Evolutionary conservation across 768 basidiomycete species (phyloP).

Genomic region (Phanerochaete sordida): DNA sequence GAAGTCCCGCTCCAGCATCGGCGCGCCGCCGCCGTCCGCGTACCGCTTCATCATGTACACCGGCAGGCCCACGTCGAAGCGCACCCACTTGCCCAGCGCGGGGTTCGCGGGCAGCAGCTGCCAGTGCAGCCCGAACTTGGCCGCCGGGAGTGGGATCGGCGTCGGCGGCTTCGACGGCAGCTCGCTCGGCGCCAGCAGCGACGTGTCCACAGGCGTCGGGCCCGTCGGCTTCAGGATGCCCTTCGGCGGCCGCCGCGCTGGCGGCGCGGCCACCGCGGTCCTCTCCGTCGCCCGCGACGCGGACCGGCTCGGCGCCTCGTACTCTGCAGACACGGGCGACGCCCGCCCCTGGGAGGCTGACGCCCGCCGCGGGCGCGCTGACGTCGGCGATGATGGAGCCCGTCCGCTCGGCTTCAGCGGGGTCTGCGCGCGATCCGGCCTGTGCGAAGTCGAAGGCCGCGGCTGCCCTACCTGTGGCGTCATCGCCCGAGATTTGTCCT

Average conservation of each 20-base stretch:
- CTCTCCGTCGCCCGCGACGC: not conserved
- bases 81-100: not conserved
- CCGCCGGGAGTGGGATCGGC: not conserved
- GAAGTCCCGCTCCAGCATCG: not conserved
- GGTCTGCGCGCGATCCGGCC: not conserved
- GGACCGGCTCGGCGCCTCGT: not conserved
- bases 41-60: not conserved
- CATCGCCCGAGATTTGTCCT: conserved; percentile 2
- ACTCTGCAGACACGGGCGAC: not conserved
- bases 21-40: not conserved
- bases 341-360: not conserved
- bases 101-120: conserved; percentile 2
- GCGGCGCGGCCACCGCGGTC: not conserved
- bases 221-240: conserved; percentile 2
- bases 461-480: not conserved
- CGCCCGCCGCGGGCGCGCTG: not conserved
- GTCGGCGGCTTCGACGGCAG: not conserved
- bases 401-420: not conserved
- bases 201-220: not conserved
- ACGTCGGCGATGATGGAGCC: not conserved
- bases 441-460: not conserved
- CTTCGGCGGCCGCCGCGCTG: conserved; percentile 4
- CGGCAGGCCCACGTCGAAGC: conserved; percentile 3
- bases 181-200: not conserved
- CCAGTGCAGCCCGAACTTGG: conserved; percentile 4